Evolutionary conservation across 2,329 filamentous ascomycete genomes (phyloP).

Genomic region (Berkeleyomyces basicola): DNA sequence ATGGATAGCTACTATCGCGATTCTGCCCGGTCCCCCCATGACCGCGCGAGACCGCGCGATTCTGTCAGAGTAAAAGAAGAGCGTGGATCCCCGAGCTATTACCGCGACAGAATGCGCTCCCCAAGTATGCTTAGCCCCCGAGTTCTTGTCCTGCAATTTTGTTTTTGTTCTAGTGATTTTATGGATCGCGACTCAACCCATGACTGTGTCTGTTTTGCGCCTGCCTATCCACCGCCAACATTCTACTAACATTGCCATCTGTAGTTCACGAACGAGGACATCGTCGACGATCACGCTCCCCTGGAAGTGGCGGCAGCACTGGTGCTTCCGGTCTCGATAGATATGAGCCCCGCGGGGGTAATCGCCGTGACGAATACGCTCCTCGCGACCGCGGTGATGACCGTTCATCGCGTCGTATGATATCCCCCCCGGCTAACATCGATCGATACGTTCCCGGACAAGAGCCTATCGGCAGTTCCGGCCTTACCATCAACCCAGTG

Average conservation of each 20-base stretch:
- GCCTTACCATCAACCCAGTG: constrained; percentile 43
- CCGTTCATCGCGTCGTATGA: constrained; percentile 34
- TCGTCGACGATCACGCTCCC: constrained; percentile 49
- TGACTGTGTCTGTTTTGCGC: background rate
- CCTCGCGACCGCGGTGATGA: constrained; percentile 39
- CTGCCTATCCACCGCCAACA: background rate
- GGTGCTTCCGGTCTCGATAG: constrained; percentile 38
- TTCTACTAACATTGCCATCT: constrained; percentile 13
- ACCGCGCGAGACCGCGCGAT: constrained; percentile 36
- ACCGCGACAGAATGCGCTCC: constrained; percentile 41
- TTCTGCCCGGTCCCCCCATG: constrained; percentile 34
- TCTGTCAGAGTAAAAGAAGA: constrained; percentile 36
- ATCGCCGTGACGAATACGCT: constrained; percentile 45
- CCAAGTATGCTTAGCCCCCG: constrained; percentile 40
- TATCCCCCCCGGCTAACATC: constrained; percentile 53
- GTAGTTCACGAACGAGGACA: constrained; percentile 43
- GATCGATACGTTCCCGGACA: constrained; percentile 74
- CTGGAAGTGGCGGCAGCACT: constrained; percentile 26
- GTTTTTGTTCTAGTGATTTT: background rate
- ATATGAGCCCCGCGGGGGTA: constrained; percentile 48
- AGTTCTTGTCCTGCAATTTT: background rate
- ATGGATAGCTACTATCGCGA: constrained; percentile 46
- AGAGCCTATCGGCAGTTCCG: constrained; percentile 30
- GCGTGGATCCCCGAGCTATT: constrained; percentile 30
- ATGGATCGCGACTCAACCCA: background rate